Base-by-base conservation (phyloP, 2,329 filamentous ascomycete species). In the Scleromitrula shiraiana region DNA sequence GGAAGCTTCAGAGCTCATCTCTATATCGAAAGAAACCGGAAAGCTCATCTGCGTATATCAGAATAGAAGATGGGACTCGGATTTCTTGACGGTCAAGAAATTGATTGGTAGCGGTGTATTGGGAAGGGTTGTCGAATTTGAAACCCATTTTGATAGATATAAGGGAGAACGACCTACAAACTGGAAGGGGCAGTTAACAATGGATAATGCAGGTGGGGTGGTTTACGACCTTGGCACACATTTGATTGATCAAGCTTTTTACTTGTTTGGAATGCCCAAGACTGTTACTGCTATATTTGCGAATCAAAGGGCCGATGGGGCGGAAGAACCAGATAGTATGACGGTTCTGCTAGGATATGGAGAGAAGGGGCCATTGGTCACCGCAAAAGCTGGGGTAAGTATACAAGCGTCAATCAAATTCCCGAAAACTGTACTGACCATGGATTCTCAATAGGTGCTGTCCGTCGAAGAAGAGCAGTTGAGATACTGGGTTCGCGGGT, bases 61-160 rank as follows among this genome's bases (percentile, higher is more conserved):
- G 50, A 70, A 61, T 27, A 52, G 87, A 24, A 74, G 87, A 45
- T 91, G 79, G 77, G 87, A 93, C 62, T 72, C 78, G 27, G 87
- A 91, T 67, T 93, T 87, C 67, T 66, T 84, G 38, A 87, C 85
- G 0, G 70, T 88, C 38, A 72, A 72, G 56, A 74, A 80, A 56
- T 72, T 90, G 22, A 59, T 89, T 29, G 66, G 68, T 10, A 71
- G 76, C 24, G 77, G 73, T 30, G 69, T 70, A 0, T 70, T 91
- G 4, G 87, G 86, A 46, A 75, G 85, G n/a, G 68, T 90, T 32
- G 75, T 84, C 46, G 85, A 91, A 67, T 87, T 85, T 60, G 79
- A 89, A 65, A 84, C 83, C 19, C 85, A 90, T 68, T 90, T 90
- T 61, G 87, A 91, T 65, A 79, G 86, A 15, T 82, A 85, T 67